phyloP scores from a whole-genome alignment of 2,329 filamentous ascomycete genomes.

The Aureobasidium leucospermi region DNA sequence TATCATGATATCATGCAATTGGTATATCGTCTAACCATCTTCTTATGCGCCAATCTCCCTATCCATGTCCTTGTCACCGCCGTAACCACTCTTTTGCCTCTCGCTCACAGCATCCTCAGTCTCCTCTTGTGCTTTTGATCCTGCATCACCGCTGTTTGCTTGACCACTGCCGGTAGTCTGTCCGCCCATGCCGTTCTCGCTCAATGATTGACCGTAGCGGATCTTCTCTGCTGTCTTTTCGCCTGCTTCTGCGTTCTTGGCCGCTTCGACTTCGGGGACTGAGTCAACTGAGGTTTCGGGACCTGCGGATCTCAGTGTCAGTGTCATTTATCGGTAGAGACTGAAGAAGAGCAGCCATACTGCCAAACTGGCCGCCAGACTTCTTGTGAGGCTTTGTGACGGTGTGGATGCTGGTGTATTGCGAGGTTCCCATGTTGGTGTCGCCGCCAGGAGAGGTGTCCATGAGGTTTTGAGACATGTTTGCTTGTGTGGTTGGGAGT shows the following conservation, averaged over 20 bases:
- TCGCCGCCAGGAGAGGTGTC: constrained; percentile 55
- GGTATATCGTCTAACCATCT: background rate
- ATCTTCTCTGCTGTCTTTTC: constrained; percentile 46
- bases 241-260: constrained; percentile 31
- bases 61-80: constrained; percentile 39
- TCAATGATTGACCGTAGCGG: constrained; percentile 49
- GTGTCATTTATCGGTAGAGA: too few species aligned
- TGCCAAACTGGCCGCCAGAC: constrained; percentile 50
- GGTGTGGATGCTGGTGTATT: constrained; percentile 51
- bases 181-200: constrained; percentile 49
- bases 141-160: constrained; percentile 32
- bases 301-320: background rate
- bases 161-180: constrained; percentile 38
- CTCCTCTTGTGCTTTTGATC: constrained; percentile 27
- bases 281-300: constrained; percentile 27
- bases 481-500: background rate
- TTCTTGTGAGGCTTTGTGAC: constrained; percentile 45
- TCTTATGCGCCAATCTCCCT: constrained; percentile 43
- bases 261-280: constrained; percentile 24
- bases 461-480: constrained; percentile 50
- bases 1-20: background rate
- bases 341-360: constrained; percentile 25
- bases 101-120: constrained; percentile 32
- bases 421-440: background rate
- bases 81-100: constrained; percentile 48